These are phyloP conservation scores for Leccinum obscurum DNA, from an alignment of 768 basidiomycete species.

Conservation along the genomic window DNA sequence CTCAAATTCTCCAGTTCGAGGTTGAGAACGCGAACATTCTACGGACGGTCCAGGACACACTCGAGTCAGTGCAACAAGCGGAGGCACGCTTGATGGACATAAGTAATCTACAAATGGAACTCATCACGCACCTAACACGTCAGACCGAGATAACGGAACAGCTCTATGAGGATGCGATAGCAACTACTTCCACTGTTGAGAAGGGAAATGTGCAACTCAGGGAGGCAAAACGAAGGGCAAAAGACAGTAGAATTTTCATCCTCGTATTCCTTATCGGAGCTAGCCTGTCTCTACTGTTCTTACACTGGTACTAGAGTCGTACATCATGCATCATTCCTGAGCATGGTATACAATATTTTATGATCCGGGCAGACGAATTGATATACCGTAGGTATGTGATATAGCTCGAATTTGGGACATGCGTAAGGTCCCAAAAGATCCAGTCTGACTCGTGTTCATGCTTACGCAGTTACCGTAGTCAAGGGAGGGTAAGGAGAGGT, in stretches of 20 bases:
- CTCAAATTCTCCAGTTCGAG: slow-evolving; percentile 92
- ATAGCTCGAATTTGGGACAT: not conserved
- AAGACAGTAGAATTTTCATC: slow-evolving; percentile 87
- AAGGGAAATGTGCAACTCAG: slow-evolving; percentile 89
- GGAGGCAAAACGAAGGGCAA: slow-evolving; percentile 84
- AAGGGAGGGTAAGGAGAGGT: slow-evolving; percentile 41
- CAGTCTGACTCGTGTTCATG: not conserved
- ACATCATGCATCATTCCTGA: slow-evolving; percentile 5
- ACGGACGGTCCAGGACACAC: slow-evolving; percentile 77
- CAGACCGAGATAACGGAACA: slow-evolving; percentile 94
- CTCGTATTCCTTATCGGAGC: slow-evolving; percentile 91
- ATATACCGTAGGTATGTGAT: slow-evolving; percentile 3
- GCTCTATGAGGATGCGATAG: slow-evolving; percentile 92
- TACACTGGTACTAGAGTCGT: slow-evolving; percentile 79
- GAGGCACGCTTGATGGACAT: slow-evolving; percentile 93
- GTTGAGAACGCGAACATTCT: slow-evolving; percentile 87
- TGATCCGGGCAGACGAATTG: slow-evolving; percentile 1
- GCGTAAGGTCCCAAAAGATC: not conserved
- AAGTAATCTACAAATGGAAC: slow-evolving; percentile 87
- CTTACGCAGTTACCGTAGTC: not conserved
- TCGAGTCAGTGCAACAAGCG: slow-evolving; percentile 88
- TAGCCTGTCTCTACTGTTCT: slow-evolving; percentile 85
- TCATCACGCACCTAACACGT: slow-evolving; percentile 81
- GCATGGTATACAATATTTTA: slow-evolving; percentile 7
- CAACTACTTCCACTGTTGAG: slow-evolving; percentile 80